Conservation (phyloP, 2,329 filamentous ascomycete genomes). For the Blumeria graminis region DNA sequence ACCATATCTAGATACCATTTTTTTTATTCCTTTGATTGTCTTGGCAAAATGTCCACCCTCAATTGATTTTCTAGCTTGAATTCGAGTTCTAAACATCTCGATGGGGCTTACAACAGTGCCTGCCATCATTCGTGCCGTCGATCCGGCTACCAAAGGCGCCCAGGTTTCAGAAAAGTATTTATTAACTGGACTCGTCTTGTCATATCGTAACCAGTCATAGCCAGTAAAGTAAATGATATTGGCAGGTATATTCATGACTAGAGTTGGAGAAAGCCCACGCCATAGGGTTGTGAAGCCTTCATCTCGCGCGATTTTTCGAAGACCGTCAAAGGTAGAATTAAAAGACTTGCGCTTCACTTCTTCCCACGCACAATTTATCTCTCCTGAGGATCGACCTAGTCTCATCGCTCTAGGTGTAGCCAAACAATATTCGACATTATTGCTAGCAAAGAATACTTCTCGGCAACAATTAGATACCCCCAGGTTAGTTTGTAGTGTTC, state of each 20-base stretch:
- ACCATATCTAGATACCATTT: slow-evolving; percentile 57
- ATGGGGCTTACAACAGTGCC: slow-evolving; percentile 71
- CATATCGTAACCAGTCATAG: slow-evolving; percentile 79
- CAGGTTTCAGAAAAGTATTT: slow-evolving; percentile 40
- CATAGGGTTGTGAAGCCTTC: slow-evolving; percentile 73
- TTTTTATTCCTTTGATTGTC: slow-evolving; percentile 49
- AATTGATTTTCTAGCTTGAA: slow-evolving; percentile 47
- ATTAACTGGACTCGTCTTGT: slow-evolving; percentile 46
- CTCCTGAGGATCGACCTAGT: slow-evolving; percentile 17
- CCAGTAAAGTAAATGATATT: slow-evolving; percentile 99
- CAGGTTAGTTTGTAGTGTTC: slow-evolving; percentile 54
- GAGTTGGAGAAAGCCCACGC: slow-evolving; percentile 79
- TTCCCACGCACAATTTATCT: slow-evolving; percentile 59
- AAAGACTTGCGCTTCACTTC: slow-evolving; percentile 65
- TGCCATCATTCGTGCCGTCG: slow-evolving; percentile 53
- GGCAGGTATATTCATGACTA: slow-evolving; percentile 79
- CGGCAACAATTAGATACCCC: slow-evolving; percentile 88
- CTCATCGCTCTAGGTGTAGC: slow-evolving; percentile 13
- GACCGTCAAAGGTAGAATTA: slow-evolving; percentile 72
- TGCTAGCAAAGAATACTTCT: slow-evolving; percentile 90
- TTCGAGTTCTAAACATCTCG: slow-evolving; percentile 78
- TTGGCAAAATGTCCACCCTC: slow-evolving; percentile 49
- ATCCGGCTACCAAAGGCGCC: slow-evolving; percentile 58
- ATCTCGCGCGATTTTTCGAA: slow-evolving; percentile 84
- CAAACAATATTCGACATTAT: slow-evolving; percentile 39